Percentiles rank a stretch among this genome's conserved stretches.
Evolutionary conservation across 352 stramenopile species (phyloP).

Genomic region (Elongisporangium undulatum): DNA sequence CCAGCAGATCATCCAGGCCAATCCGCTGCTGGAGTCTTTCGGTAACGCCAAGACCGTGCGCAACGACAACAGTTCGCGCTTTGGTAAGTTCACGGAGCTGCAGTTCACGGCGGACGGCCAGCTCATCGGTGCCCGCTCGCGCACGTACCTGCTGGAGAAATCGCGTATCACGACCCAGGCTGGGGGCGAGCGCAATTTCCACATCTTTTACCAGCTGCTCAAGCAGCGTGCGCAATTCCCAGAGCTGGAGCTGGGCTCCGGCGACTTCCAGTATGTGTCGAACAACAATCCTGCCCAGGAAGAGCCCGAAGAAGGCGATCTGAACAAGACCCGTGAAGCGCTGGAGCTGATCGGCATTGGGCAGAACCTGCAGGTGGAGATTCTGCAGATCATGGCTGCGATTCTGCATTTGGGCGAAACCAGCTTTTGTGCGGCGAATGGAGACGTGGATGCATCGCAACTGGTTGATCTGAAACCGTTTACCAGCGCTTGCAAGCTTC

Average conservation of each 20-base stretch:
- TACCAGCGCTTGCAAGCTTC: conserved; percentile 43
- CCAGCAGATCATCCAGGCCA: conserved; percentile 94
- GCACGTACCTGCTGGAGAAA: conserved; percentile 92
- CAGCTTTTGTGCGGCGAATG: conserved; percentile 68
- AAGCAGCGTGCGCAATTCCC: conserved; percentile 50
- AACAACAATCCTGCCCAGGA: conserved; percentile 23
- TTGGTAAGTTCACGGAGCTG: conserved; percentile 86
- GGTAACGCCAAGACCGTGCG: conserved; percentile 84
- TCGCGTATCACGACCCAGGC: conserved; percentile 87
- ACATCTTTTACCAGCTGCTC: conserved; percentile 94
- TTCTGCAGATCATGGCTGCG: conserved; percentile 86
- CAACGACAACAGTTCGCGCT: conserved; percentile 85
- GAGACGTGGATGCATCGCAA: conserved; percentile 74
- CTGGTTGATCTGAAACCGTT: conserved; percentile 58
- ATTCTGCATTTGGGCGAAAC: conserved; percentile 93
- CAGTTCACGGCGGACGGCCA: conserved; percentile 71
- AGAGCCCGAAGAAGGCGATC: conserved; percentile 53
- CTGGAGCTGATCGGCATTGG: conserved; percentile 88
- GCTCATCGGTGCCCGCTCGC: conserved; percentile 74
- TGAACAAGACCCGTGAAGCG: conserved; percentile 74
- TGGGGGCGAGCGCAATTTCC: conserved; percentile 89
- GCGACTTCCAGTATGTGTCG: conserved; percentile 70
- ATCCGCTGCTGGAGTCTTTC: conserved; percentile 84
- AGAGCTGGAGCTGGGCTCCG: conserved; percentile 42
- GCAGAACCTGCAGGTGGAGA: conserved; percentile 72